phyloP scores from a whole-genome alignment of 2,329 filamentous ascomycete species.

The Penicillium digitatum region DNA sequence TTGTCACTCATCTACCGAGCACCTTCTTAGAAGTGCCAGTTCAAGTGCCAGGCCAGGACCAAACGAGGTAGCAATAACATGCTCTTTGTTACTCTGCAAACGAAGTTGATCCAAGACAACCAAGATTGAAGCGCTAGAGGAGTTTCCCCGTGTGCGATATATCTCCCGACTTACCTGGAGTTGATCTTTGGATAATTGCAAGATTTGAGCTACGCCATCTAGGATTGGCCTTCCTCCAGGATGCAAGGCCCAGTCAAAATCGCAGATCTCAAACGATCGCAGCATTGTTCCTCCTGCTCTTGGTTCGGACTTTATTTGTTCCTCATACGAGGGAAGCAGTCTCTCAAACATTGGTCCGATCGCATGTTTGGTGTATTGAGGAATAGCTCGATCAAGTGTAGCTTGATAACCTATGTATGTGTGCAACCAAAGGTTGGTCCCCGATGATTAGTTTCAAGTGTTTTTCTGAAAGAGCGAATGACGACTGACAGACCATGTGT shows the following conservation, averaged over 20 bases:
- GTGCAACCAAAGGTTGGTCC: neutral
- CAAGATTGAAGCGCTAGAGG: constrained; percentile 1
- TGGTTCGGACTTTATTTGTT: neutral
- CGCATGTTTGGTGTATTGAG: neutral
- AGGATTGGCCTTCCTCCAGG: neutral
- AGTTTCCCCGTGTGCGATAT: constrained; percentile 1
- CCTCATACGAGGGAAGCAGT: neutral
- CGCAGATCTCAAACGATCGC: neutral
- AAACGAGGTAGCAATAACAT: constrained; percentile 1
- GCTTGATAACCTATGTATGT: neutral
- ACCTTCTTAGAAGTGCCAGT: neutral
- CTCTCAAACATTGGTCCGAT: neutral
- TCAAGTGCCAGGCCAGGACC: constrained; percentile 1
- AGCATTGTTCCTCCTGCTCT: neutral
- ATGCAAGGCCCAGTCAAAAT: constrained; percentile 4
- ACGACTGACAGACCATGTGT: neutral
- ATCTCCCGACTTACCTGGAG: neutral
- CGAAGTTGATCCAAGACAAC: constrained; percentile 2
- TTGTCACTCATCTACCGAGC: neutral
- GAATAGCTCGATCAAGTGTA: neutral
- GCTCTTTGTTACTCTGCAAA: neutral
- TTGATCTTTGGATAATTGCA: neutral
- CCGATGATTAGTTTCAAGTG: neutral
- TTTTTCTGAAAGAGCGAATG: neutral
- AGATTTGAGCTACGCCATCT: neutral